Evolutionary conservation across 495 filamentous ascomycete genomes (phyloP).

Genomic region (Talaromyces wortmannii): DNA sequence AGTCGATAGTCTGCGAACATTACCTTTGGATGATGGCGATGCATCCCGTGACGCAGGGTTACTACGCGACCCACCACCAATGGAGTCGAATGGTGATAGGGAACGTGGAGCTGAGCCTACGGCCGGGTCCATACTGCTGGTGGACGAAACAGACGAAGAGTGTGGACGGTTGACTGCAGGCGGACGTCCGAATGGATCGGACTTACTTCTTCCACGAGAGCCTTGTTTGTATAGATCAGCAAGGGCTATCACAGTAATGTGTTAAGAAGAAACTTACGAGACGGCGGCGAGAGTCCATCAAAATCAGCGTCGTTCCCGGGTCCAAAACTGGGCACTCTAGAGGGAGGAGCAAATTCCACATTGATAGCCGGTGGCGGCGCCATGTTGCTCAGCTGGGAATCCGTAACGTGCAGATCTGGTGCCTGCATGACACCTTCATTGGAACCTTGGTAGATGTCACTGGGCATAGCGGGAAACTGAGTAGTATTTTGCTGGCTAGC

Average conservation of each 20-base stretch:
- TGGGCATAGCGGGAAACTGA: conserved; percentile 40
- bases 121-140: conserved; percentile 36
- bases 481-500: conserved; percentile 38
- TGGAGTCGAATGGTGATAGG: conserved; percentile 57
- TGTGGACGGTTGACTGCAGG: conserved; percentile 28
- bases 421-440: conserved; percentile 17
- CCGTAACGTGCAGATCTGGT: conserved; percentile 30
- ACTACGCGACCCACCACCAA: conserved; percentile 23
- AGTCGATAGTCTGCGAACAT: conserved; percentile 72
- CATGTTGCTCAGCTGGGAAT: conserved; percentile 67
- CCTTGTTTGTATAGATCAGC: conserved; percentile 26
- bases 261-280: conserved; percentile 55
- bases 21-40: conserved; percentile 45
- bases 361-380: conserved; percentile 78
- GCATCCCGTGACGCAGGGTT: conserved; percentile 45
- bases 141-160: conserved; percentile 31
- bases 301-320: conserved; percentile 57
- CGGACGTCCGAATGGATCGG: conserved; percentile 59
- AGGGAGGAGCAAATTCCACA: conserved; percentile 88
- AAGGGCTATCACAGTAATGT: background rate
- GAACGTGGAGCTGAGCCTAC: conserved; percentile 49
- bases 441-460: conserved; percentile 48
- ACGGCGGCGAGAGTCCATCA: conserved; percentile 78
- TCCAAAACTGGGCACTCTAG: conserved; percentile 64
- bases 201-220: conserved; percentile 58